Evolutionary conservation across 2,329 filamentous ascomycete genomes (phyloP).

Genomic region (Endocalyx cinctus): DNA sequence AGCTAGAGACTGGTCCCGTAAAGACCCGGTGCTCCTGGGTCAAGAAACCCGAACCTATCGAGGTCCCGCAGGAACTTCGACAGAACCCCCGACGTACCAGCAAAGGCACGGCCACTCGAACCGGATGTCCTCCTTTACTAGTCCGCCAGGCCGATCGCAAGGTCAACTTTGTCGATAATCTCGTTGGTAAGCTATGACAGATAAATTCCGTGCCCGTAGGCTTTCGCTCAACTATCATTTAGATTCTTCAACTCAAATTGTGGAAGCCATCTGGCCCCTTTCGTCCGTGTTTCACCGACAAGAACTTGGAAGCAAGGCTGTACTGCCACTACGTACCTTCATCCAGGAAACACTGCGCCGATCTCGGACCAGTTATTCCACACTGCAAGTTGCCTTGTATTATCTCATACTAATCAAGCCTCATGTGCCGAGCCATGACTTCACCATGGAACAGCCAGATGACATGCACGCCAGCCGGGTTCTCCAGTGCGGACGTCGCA

Average conservation of each 20-base stretch:
- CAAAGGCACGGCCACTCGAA: conserved; percentile 48
- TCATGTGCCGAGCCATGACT: conserved; percentile 77
- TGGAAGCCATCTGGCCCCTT: conserved; percentile 94
- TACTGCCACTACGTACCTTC: conserved; percentile 87
- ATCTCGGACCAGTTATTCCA: conserved; percentile 95
- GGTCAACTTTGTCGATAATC: conserved; percentile 89
- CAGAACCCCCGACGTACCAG: conserved; percentile 59
- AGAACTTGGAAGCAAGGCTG: conserved; percentile 68
- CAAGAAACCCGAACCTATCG: conserved; percentile 29
- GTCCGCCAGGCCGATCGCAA: conserved; percentile 88
- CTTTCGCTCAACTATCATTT: conserved; percentile 30
- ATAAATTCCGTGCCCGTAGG: conserved; percentile 15
- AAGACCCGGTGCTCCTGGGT: conserved; percentile 27
- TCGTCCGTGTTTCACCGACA: conserved; percentile 75
- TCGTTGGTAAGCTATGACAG: conserved; percentile 78
- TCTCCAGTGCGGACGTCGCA: conserved; percentile 90
- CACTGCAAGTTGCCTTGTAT: conserved; percentile 91
- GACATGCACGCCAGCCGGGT: conserved; percentile 70
- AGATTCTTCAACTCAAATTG: conserved; percentile 97
- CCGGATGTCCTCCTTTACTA: conserved; percentile 67
- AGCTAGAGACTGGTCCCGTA: conserved; percentile 27
- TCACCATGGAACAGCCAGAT: conserved; percentile 78
- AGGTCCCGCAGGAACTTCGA: conserved; percentile 57
- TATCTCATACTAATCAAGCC: conserved; percentile 93
- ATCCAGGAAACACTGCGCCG: conserved; percentile 95